phyloP scores from a whole-genome alignment of 2,329 filamentous ascomycete species.

The Emergomyces africanus region DNA sequence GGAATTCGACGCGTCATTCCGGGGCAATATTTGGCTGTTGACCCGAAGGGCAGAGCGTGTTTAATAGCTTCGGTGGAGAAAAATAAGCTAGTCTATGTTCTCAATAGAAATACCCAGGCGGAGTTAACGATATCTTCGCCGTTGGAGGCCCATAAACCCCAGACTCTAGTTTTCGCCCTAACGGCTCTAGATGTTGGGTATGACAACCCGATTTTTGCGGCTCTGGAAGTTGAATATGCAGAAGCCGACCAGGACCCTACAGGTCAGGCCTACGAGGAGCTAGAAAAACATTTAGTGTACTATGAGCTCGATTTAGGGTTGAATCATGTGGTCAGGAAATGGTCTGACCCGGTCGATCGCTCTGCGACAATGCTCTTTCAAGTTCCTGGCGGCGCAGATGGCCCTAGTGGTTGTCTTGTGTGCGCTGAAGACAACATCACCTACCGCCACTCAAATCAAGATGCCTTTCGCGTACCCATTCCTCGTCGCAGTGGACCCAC shows the following conservation, averaged over 20 bases:
- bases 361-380: constrained; percentile 85
- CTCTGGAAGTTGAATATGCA: constrained; percentile 84
- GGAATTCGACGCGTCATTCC: constrained; percentile 87
- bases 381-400: constrained; percentile 85
- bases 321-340: constrained; percentile 94
- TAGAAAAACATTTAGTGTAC: constrained; percentile 87
- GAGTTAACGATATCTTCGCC: constrained; percentile 95
- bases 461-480: constrained; percentile 77
- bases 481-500: constrained; percentile 75
- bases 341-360: constrained; percentile 86
- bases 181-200: constrained; percentile 90
- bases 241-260: constrained; percentile 85
- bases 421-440: constrained; percentile 92
- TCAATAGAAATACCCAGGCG: constrained; percentile 89
- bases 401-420: constrained; percentile 86
- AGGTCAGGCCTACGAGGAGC: constrained; percentile 64
- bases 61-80: constrained; percentile 92
- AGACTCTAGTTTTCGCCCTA: constrained; percentile 78
- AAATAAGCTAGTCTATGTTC: constrained; percentile 98
- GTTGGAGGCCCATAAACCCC: constrained; percentile 86
- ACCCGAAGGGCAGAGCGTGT: constrained; percentile 91
- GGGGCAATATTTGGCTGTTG: constrained; percentile 88
- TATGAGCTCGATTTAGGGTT: constrained; percentile 94
- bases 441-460: constrained; percentile 92
- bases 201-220: constrained; percentile 91